Evolutionary conservation across 768 basidiomycete genomes (phyloP).

Genomic region (Russula olivacea): DNA sequence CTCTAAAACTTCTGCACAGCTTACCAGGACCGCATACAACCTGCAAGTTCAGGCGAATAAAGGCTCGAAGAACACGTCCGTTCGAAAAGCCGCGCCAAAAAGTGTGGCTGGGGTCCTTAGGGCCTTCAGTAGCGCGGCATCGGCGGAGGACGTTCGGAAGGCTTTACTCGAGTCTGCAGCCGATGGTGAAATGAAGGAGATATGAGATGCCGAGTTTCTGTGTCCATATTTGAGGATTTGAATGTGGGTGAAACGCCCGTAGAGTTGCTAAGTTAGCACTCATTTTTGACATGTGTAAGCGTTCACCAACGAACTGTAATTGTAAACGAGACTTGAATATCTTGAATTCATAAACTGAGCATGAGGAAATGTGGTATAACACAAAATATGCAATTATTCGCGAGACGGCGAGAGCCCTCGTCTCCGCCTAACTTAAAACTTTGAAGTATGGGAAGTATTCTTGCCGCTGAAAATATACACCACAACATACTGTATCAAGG

Average conservation of each 20-base stretch:
- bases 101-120: no score
- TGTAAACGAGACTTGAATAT: not conserved
- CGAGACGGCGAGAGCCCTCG: constrained; percentile 78
- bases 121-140: no score
- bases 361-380: constrained; percentile 1
- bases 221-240: not conserved
- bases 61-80: not conserved
- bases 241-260: not conserved
- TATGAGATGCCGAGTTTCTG: no score
- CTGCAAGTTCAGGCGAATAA: not conserved
- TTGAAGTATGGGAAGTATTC: constrained; percentile 76
- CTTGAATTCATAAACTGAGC: no score
- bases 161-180: not conserved
- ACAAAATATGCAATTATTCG: constrained; percentile 44
- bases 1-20: not conserved
- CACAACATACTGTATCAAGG: constrained; percentile 69
- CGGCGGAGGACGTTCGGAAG: not conserved
- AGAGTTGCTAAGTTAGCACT: not conserved
- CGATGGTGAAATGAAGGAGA: no score
- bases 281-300: not conserved
- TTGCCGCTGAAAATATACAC: constrained; percentile 1
- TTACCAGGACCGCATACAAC: not conserved
- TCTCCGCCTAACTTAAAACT: no score
- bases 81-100: not conserved
- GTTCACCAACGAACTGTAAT: not conserved